Percentiles rank a stretch among this genome's conserved stretches.
Evolutionary conservation across 495 filamentous ascomycete genomes (phyloP).

Genomic region (Polyplosphaeria fusca): DNA sequence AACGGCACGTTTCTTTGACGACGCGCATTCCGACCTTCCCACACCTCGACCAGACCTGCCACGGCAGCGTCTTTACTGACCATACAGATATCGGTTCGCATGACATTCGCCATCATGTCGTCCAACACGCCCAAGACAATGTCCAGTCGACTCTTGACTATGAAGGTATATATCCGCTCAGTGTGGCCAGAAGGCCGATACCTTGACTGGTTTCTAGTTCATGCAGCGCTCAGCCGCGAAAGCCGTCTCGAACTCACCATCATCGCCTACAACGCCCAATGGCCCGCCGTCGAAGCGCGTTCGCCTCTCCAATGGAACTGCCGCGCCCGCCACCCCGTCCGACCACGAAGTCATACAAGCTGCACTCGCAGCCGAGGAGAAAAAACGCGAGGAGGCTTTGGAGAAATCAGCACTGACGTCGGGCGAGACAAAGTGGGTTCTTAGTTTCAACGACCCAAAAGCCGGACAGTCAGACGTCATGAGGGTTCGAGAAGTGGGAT

Average conservation of each 20-base stretch:
- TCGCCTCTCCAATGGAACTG: constrained; percentile 44
- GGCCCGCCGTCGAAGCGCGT: constrained; percentile 48
- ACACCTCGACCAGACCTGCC: no score
- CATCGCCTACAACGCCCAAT: constrained; percentile 43
- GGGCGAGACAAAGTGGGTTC: constrained; percentile 85
- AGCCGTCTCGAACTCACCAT: constrained; percentile 38
- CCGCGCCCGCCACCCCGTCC: constrained; percentile 39
- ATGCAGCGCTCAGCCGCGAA: constrained; percentile 86
- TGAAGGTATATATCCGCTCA: constrained; percentile 62
- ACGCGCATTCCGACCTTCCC: no score
- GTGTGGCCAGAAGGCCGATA: neutral
- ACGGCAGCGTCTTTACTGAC: neutral
- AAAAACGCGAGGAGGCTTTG: constrained; percentile 67
- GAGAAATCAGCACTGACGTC: constrained; percentile 67
- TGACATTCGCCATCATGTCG: constrained; percentile 28
- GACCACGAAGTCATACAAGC: constrained; percentile 57
- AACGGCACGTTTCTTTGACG: no score
- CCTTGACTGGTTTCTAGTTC: constrained; percentile 52
- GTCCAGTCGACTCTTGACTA: constrained; percentile 86
- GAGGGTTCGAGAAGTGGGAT: constrained; percentile 45
- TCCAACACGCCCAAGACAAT: constrained; percentile 61
- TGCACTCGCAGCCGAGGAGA: constrained; percentile 71
- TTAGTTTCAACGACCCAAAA: constrained; percentile 51
- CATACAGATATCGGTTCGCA: neutral
- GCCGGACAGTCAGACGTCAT: constrained; percentile 11